Percentiles rank a stretch among this genome's conserved stretches.
Conservation (phyloP, 2,329 filamentous ascomycete species). For the Verticillium klebahnii region DNA sequence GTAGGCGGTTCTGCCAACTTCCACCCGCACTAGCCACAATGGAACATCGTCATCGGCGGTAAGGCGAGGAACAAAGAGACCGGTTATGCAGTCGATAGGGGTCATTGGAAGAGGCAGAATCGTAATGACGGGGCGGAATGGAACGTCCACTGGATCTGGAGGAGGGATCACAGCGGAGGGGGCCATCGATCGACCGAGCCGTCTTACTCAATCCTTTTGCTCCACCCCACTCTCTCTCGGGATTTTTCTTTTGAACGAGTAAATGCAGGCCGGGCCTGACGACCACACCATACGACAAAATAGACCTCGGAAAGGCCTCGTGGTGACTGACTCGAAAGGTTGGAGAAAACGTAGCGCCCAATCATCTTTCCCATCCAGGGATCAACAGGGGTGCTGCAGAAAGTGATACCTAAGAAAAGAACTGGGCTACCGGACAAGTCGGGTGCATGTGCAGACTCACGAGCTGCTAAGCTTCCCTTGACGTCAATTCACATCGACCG, state of each 20-base stretch:
- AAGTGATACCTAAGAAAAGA: background rate
- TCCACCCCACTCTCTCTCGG: background rate
- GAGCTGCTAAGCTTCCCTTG: background rate
- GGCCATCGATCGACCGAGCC: background rate
- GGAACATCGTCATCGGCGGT: background rate
- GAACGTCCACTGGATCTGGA: background rate
- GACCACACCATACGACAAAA: background rate
- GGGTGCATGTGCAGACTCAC: background rate
- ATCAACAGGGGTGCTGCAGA: background rate
- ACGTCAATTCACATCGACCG: background rate
- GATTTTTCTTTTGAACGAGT: background rate
- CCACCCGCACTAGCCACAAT: background rate
- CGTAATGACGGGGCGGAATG: background rate
- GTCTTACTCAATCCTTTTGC: background rate
- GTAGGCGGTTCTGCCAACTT: background rate
- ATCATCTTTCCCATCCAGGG: background rate
- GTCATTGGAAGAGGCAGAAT: background rate
- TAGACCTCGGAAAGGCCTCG: background rate
- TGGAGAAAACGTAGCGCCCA: background rate
- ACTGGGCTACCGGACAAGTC: background rate
- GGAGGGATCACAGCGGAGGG: too few relatives aligned
- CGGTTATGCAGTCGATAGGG: background rate
- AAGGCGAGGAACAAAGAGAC: background rate
- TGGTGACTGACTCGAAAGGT: background rate
- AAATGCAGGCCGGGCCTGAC: background rate